Percentiles rank a stretch among this genome's conserved stretches.
These are phyloP conservation scores for Penicillium occitanis DNA, from an alignment of 2,329 filamentous ascomycete species.

Conservation along the genomic window DNA sequence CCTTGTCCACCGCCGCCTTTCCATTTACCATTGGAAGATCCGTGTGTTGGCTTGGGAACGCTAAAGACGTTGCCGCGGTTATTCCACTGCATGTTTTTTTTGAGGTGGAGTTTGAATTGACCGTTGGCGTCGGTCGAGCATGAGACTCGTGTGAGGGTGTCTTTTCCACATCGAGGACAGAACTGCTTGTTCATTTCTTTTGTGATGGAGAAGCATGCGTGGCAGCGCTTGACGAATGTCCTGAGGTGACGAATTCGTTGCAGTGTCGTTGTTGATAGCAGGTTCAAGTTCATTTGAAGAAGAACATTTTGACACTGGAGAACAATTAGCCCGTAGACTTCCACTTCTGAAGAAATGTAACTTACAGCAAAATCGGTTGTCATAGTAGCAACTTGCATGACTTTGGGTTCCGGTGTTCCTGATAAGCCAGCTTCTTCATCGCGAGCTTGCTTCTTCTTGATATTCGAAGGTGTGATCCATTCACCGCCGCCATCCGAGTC, in stretches of 20 bases:
- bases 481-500: constrained; percentile 54
- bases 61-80: constrained; percentile 89
- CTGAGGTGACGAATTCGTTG: constrained; percentile 80
- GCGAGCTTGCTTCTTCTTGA: constrained; percentile 77
- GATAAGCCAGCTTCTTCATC: constrained; percentile 56
- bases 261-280: constrained; percentile 71
- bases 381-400: constrained; percentile 83
- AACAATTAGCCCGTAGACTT: not conserved
- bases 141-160: constrained; percentile 78
- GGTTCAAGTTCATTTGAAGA: constrained; percentile 88
- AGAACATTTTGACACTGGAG: constrained; percentile 75
- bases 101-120: constrained; percentile 80
- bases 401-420: constrained; percentile 56
- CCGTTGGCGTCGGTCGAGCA: constrained; percentile 82
- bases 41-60: constrained; percentile 84
- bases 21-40: constrained; percentile 74
- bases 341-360: not conserved
- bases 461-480: constrained; percentile 93
- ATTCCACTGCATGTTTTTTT: constrained; percentile 96
- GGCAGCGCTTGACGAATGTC: constrained; percentile 87
- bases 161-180: constrained; percentile 85
- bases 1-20: constrained; percentile 71
- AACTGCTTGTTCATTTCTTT: constrained; percentile 88
- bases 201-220: constrained; percentile 84
- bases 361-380: constrained; percentile 93